Evolutionary conservation across 2,329 filamentous ascomycete species (phyloP), one percentile per base, ranked within the genome.

Genomic region (Parafenestella ontariensis): DNA sequence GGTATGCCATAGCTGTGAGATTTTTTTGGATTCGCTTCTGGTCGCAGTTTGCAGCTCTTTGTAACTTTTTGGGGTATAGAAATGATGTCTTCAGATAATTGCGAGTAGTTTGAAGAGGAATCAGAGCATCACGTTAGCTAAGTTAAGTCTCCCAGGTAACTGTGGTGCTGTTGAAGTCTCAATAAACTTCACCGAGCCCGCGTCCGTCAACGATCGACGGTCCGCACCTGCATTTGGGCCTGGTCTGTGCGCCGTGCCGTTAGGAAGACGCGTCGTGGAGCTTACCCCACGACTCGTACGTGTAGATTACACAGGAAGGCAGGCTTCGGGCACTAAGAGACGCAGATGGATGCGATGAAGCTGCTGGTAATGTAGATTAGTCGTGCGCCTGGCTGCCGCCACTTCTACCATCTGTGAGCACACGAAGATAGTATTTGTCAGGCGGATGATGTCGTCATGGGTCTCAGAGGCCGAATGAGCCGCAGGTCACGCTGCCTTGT

Each of bases 371-470:
- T 8, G 11, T 13, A 4, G 6, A 29, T 26, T 26, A 9, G 31
- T 17, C 13, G 15, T 34, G 13, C 13, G 6, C 13, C 31, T 34
- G 15, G 17, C 13, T n/a, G 15, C 31, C 13, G 31, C 31, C 31
- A 17, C 31, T 34, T 15, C 5, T 34, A 5, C 13, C 13, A 8
- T n/a, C 31, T 8, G 9, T 31, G 31, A 34, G 31, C 15, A 34
- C 13, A 34, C 17, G 31, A 13, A 10, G 31, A 17, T 34, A 34
- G 13, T 13, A 15, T 43, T 54, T 36, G 54, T 65, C 62, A 67
- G 46, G 56, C 47, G 54, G 57, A 49, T 62, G 47, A 68, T 71
- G 70, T 66, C 70, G 70, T 73, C 70, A 73, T 74, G 56, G 66
- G 52, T 66, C 52, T 66, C 61, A 64, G 63, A 50, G 49, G 39